These are phyloP conservation scores for Daldinia eschscholtzii DNA, from an alignment of 2,329 filamentous ascomycete species.

Conservation along the genomic window DNA sequence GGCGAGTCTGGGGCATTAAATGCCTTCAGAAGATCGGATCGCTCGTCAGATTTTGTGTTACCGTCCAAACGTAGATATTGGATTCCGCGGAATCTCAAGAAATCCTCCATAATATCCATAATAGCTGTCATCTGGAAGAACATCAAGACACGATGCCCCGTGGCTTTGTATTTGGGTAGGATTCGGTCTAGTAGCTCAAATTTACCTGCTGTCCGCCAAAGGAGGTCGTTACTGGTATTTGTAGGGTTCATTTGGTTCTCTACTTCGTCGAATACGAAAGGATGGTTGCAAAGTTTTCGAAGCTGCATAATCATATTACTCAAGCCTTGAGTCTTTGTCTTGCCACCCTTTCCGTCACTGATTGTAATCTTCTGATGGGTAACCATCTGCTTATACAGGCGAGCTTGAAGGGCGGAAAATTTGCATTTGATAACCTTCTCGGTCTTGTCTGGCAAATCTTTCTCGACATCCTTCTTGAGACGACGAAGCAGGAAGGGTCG, in stretches of 20 bases:
- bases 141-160: slow-evolving; percentile 96
- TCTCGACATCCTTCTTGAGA: slow-evolving; percentile 99
- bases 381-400: slow-evolving; percentile 97
- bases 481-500: slow-evolving; percentile 96
- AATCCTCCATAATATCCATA: slow-evolving; percentile 99
- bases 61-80: slow-evolving; percentile 94
- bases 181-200: slow-evolving; percentile 95
- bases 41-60: slow-evolving; percentile 97
- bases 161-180: slow-evolving; percentile 90
- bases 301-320: slow-evolving; percentile 99
- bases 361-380: slow-evolving; percentile 95
- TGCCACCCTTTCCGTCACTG: slow-evolving; percentile 94
- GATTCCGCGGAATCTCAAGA: slow-evolving; percentile 84
- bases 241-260: slow-evolving; percentile 97
- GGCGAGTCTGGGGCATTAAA: slow-evolving; percentile 93
- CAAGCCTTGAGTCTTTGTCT: slow-evolving; percentile 91
- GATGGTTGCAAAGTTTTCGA: slow-evolving; percentile 98
- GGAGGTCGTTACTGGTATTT: slow-evolving; percentile 87
- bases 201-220: slow-evolving; percentile 97
- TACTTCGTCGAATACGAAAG: slow-evolving; percentile 97
- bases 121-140: slow-evolving; percentile 99
- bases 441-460: slow-evolving; percentile 98
- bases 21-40: slow-evolving; percentile 86
- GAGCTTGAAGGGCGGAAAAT: slow-evolving; percentile 92
- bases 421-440: slow-evolving; percentile 99